Evolutionary conservation across 495 filamentous ascomycete species (phyloP), one percentile per base, ranked within the genome.

Genomic region (Annulohypoxylon nitens): DNA sequence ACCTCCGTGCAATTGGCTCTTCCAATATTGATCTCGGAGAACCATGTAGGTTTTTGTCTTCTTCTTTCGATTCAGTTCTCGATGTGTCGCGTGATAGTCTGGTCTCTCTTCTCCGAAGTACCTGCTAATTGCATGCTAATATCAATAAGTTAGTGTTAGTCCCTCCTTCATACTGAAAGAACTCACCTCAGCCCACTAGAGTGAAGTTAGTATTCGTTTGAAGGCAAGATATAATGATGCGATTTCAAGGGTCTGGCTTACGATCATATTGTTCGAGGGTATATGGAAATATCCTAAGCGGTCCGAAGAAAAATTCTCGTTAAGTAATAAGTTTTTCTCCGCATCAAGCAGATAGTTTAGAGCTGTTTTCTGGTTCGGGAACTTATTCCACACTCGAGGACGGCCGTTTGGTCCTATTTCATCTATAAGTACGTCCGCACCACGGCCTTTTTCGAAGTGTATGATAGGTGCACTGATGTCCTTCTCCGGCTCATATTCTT

Each of bases 241-340:
- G 43, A 54, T 20, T 16, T 25, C 4, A 47, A 20, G n/a, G n/a
- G 0, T 23, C 8, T 3, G 18, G 73, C 75, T 62, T 25, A 78
- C 75, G 14, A 33, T 48, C 73, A 78, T 78, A 18, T 78, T 78
- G 4, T 78, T 78, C 0, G 72, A 75, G 1, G 75, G 75, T 0
- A 78, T 71, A 36, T 78, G 75, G 37, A 75, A 75, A 34, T 78
- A 78, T 25, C 45, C 63, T 0, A 75, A 3, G 0, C 37, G 26
- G 4, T 39, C 45, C 8, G 14, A 0, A 4, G 43, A 43, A 1
- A 4, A 7, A 18, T 63, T 1, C 7, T 45, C 1, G 4, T 37
- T 18, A 2, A 41, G 11, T 1, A 70, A 30, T 0, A 70, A 26
- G 25, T 55, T 64, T 0, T 62, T 10, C 34, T 67, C 2, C 10